Base-by-base conservation (phyloP, 2,329 filamentous ascomycete species). In the Elsinoe necatrix region DNA sequence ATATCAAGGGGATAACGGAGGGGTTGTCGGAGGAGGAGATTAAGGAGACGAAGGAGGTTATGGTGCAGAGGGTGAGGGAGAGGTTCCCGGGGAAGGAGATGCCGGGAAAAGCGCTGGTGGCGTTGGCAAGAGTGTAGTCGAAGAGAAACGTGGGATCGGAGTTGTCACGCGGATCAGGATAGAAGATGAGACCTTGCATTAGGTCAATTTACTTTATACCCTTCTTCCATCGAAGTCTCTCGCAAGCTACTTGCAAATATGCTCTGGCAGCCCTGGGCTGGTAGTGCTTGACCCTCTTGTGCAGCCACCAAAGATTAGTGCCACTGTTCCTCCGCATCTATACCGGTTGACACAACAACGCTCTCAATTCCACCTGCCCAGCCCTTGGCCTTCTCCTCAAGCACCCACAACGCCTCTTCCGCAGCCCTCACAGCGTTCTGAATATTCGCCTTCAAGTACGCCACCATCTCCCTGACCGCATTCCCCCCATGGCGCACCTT, bases 11-110 rank as follows among this genome's bases (percentile, higher is more conserved):
- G 4, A 23, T 43, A 7, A 31, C 27, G 6, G 29, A 47, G 16
- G 54, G 54, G 12, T 12, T 56, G 54, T 18, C 14, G 14, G 39
- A 56, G 54, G 54, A 47, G 27, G 35, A 56, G 25, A 47, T 56
- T 12, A 27, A 16, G 23, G 27, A 18, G 12, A 12, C n/a, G 20
- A 56, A 56, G 54, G 25, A 18, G 21, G 20, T 4, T 7, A 56
- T 56, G 54, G 54, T 47, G 39, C 16, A 47, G 54, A 56, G 41
- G 54, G 18, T 56, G 9, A 31, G n/a, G 54, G 25, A 31, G 16
- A 35, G 41, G n/a, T 56, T 45, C 23, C 54, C 54, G 2, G 41
- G 29, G 35, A 47, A 47, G 14, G 54, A 45, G 27, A 16, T 56
- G 41, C 54, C 54, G 4, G 54, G 37, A n/a, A 20, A 29, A 25